Conservation (phyloP, 2,329 filamentous ascomycete species). For the Plectosphaerella plurivora region DNA sequence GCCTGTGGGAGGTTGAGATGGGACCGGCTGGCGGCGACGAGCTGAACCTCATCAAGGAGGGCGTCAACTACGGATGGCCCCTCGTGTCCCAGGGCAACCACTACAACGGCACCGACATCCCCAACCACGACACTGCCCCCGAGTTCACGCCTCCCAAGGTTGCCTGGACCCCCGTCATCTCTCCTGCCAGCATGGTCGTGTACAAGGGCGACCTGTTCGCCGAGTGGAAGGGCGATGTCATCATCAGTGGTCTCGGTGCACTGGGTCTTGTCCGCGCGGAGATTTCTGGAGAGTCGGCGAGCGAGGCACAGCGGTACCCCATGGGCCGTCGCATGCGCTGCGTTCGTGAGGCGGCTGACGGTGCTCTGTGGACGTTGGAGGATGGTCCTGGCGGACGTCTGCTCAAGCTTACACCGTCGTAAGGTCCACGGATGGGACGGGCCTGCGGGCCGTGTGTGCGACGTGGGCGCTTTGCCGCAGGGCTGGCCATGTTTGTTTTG, state of each 20-base stretch:
- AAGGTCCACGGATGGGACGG: neutral
- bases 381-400: constrained; percentile 22
- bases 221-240: constrained; percentile 25
- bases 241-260: constrained; percentile 23
- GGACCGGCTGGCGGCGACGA: constrained; percentile 28
- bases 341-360: constrained; percentile 24
- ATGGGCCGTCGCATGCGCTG: constrained; percentile 26
- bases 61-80: constrained; percentile 29
- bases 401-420: constrained; percentile 26
- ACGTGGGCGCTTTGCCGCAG: too few species aligned
- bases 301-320: constrained; percentile 23
- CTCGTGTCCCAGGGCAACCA: constrained; percentile 24
- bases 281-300: constrained; percentile 23
- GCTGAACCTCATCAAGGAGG: constrained; percentile 26
- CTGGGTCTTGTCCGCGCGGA: constrained; percentile 22
- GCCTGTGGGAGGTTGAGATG: constrained; percentile 30
- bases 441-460: too few species aligned
- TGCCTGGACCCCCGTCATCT: constrained; percentile 28
- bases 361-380: constrained; percentile 25
- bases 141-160: constrained; percentile 24
- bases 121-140: constrained; percentile 23
- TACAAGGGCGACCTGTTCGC: constrained; percentile 27
- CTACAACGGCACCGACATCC: constrained; percentile 25
- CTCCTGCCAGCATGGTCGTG: constrained; percentile 25
- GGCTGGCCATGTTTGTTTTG: too few species aligned